A percentile compares a stretch with the other conserved stretches of the same genome.
Conservation (phyloP, 139 green algal genomes). For the Haematococcus lacustris region DNA sequence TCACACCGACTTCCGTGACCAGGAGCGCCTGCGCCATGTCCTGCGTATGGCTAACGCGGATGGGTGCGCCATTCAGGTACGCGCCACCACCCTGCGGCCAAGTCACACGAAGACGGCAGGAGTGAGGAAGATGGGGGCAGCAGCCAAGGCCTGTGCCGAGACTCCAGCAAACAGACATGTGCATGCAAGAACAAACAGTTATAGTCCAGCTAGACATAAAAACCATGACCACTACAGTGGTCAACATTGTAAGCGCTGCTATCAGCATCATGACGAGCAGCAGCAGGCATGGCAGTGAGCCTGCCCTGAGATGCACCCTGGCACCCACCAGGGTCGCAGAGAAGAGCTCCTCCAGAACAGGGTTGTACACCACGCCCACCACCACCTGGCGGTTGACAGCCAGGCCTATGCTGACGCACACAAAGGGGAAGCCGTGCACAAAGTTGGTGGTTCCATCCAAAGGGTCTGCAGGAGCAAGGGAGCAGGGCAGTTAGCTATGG, state of each 20-base stretch:
- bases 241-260: no score
- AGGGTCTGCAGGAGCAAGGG: constrained; percentile 15
- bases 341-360: constrained; percentile 82
- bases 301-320: background rate
- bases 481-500: no score
- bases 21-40: constrained; percentile 66
- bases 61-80: constrained; percentile 65
- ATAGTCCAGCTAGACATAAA: no score
- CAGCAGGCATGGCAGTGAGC: background rate
- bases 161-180: no score
- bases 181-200: no score
- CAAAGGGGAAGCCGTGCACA: constrained; percentile 92
- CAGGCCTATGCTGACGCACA: constrained; percentile 84
- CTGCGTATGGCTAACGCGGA: constrained; percentile 39
- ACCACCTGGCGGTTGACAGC: constrained; percentile 58
- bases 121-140: background rate
- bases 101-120: background rate
- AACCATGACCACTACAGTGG: no score
- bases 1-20: constrained; percentile 75
- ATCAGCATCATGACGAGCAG: background rate
- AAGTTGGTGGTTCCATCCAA: constrained; percentile 91
- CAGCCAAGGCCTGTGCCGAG: no score
- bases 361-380: constrained; percentile 94
- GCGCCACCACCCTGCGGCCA: constrained; percentile 51
- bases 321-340: constrained; percentile 27